phyloP scores from a whole-genome alignment of 768 basidiomycete genomes.

The Cytidiella melzeri region DNA sequence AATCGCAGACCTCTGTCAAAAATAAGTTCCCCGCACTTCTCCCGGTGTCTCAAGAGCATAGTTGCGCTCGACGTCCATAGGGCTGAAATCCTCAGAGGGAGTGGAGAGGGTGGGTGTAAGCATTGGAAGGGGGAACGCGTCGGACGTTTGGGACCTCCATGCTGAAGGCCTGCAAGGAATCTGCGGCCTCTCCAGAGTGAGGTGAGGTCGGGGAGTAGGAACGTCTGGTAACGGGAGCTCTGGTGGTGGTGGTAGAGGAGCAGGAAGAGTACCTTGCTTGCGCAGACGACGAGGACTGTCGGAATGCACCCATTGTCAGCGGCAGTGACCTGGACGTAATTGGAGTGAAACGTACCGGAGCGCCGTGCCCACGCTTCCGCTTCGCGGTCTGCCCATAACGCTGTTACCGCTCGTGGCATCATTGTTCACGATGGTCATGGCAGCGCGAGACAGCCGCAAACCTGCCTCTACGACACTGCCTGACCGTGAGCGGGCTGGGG shows the following conservation, averaged over 20 bases:
- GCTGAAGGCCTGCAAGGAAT: not conserved
- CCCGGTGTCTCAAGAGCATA: slow-evolving; percentile 6
- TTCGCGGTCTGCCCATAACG: slow-evolving; percentile 44
- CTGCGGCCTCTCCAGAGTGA: not conserved
- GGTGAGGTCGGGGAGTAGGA: not conserved
- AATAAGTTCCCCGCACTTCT: slow-evolving; percentile 3
- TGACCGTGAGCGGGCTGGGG: slow-evolving; percentile 1
- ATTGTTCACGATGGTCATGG: slow-evolving; percentile 4
- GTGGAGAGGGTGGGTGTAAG: slow-evolving; percentile 1
- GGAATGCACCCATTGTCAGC: too few species aligned
- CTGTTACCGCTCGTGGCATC: slow-evolving; percentile 31
- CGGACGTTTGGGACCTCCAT: not conserved
- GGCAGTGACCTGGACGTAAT: too few species aligned
- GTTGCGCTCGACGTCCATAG: not conserved
- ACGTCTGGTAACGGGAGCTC: not conserved
- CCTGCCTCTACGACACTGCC: slow-evolving; percentile 1
- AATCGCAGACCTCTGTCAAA: not conserved
- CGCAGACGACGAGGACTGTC: slow-evolving; percentile 4
- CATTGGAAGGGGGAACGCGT: not conserved
- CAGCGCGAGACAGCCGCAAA: not conserved
- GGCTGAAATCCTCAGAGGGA: not conserved
- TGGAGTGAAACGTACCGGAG: slow-evolving; percentile 26
- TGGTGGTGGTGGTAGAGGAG: slow-evolving; percentile 3
- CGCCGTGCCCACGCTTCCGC: slow-evolving; percentile 39
- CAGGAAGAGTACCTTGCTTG: not conserved